Evolutionary conservation across 768 basidiomycete species (phyloP).

Genomic region (Kwoniella sp.): DNA sequence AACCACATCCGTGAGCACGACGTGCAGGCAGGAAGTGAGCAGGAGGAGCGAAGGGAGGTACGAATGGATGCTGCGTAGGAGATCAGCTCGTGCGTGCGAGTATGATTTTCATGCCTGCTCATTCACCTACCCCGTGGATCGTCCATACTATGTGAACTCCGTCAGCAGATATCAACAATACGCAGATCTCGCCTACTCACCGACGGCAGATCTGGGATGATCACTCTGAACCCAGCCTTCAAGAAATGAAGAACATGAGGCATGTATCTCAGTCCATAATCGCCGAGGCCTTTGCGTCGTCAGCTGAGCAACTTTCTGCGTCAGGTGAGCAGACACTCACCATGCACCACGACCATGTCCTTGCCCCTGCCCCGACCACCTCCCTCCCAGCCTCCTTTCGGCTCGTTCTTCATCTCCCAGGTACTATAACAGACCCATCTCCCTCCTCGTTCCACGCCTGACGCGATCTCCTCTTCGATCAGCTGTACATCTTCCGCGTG

Average conservation of each 20-base stretch:
- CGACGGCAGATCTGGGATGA: constrained; percentile 57
- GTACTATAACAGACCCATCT: constrained; percentile 57
- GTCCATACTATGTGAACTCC: constrained; percentile 45
- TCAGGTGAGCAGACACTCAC: constrained; percentile 39
- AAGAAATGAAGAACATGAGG: constrained; percentile 53
- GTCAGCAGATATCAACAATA: not conserved
- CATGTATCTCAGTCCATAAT: constrained; percentile 55
- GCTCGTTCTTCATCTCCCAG: constrained; percentile 48
- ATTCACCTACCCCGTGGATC: constrained; percentile 50
- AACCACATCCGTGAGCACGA: constrained; percentile 52
- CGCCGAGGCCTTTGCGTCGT: constrained; percentile 36
- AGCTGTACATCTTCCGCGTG: constrained; percentile 52
- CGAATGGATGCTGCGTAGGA: constrained; percentile 47
- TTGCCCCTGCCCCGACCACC: constrained; percentile 48
- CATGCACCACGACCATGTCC: constrained; percentile 56
- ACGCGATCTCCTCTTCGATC: constrained; percentile 45
- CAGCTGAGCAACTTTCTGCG: not conserved
- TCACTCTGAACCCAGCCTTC: constrained; percentile 56
- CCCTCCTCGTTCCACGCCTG: constrained; percentile 37
- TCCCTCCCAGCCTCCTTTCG: constrained; percentile 45
- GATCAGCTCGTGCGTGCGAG: too few relatives aligned
- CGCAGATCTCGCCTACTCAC: constrained; percentile 35
- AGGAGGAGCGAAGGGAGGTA: constrained; percentile 49
- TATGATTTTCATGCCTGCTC: not conserved
- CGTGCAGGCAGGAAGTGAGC: constrained; percentile 53